Base-by-base conservation (phyloP, 75 land plant species). In the Pinus albicaulis region DNA sequence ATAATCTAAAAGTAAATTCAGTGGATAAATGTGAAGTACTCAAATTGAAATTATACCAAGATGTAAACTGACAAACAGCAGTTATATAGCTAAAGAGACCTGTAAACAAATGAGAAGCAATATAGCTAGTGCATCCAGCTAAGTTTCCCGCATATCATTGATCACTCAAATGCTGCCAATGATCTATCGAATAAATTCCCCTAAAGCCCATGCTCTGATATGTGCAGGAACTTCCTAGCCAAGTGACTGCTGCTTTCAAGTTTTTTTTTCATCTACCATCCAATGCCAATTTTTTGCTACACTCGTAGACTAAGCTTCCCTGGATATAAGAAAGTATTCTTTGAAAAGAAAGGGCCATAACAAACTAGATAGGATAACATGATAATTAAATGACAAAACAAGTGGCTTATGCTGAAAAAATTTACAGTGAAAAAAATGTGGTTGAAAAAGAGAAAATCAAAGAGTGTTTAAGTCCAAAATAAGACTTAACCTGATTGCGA, bases 401-500 rank as follows among this genome's bases (percentile, higher is more conserved):
- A 20, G 59, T 57, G 19, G 20, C 15, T n/a, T 57, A 17, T 57
- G 59, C 19, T 19, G 59, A 15, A 57, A 57, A 57, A 16, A 20
- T 16, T 57, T 57, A 57, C 6, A 19, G 59, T 11, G 3, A 25
- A 22, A 44, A 44, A 8, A 44, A 7, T 44, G 52, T 25, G 63
- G 63, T 25, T 44, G 52, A 44, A 44, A 44, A 44, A 44, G 44
- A 41, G 52, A 44, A 44, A 44, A 44, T 44, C 10, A 8, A 24
- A n/a, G 26, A n/a, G 26, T n/a, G 23, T 23, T 8, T 61, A 61
- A 25, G 2, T 5, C 71, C n/a, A 14, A 53, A 23, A 77, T 25
- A 53, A 38, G 16, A 22, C 44, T 16, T 26, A 71, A 93, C 99
- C 95, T 97, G 99, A 78, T 95, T 98, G 20, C 94, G 87, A 15